A percentile compares a stretch with the other conserved stretches of the same genome.
These are phyloP conservation scores for Nidula niveotomentosa DNA, from an alignment of 1,284 basidiomycete genomes.

Conservation along the genomic window DNA sequence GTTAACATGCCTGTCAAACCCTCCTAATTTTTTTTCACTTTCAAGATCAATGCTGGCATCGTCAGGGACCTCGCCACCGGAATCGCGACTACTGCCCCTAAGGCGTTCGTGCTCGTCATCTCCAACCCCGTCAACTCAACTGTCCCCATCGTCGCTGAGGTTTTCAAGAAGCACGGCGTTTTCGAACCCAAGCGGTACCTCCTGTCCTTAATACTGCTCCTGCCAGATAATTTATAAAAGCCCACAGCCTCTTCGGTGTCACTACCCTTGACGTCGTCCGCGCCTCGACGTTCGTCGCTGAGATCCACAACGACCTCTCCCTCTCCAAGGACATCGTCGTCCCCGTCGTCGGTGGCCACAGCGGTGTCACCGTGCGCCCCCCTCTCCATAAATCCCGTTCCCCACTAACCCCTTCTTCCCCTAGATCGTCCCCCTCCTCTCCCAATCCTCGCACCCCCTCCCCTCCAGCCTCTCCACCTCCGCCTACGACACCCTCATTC, in stretches of 20 bases:
- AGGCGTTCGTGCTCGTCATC: slow-evolving; percentile 94
- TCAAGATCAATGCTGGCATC: slow-evolving; percentile 97
- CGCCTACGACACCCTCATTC: slow-evolving; percentile 64
- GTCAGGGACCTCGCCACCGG: slow-evolving; percentile 91
- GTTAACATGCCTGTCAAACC: slow-evolving; percentile 1
- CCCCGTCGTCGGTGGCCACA: slow-evolving; percentile 96
- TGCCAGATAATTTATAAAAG: not conserved
- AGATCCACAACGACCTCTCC: slow-evolving; percentile 66
- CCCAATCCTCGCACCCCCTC: slow-evolving; percentile 80
- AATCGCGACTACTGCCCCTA: slow-evolving; percentile 84
- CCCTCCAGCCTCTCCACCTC: slow-evolving; percentile 50
- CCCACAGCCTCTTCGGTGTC: slow-evolving; percentile 87
- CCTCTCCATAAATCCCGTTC: not conserved
- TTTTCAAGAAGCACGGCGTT: slow-evolving; percentile 90
- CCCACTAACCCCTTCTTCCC: not conserved
- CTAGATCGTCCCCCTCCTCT: slow-evolving; percentile 94
- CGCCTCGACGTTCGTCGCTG: slow-evolving; percentile 92
- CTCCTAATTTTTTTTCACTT: slow-evolving; percentile 3
- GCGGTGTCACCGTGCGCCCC: slow-evolving; percentile 78
- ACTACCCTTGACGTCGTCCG: slow-evolving; percentile 98
- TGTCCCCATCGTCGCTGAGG: slow-evolving; percentile 95
- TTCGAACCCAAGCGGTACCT: slow-evolving; percentile 87
- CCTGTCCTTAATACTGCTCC: not conserved
- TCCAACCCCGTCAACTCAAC: slow-evolving; percentile 98
- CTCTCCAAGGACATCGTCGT: slow-evolving; percentile 74